A percentile compares a stretch with the other conserved stretches of the same genome.
Evolutionary conservation across 2,329 filamentous ascomycete genomes (phyloP).

Genomic region (Hypoxylon sp.): DNA sequence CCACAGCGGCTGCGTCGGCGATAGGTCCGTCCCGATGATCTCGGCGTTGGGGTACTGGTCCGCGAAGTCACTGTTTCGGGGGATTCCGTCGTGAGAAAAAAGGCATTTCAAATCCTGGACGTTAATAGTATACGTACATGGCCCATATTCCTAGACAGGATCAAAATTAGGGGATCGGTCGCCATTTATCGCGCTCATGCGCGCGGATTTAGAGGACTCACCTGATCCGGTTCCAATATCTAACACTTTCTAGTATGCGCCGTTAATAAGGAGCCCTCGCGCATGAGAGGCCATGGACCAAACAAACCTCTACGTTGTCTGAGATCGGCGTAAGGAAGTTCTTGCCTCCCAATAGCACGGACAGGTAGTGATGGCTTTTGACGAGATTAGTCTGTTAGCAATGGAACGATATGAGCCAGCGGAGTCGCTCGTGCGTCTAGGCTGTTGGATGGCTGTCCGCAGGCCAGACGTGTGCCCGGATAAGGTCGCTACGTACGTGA

Average conservation of each 20-base stretch:
- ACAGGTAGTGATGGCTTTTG: slow-evolving; percentile 43
- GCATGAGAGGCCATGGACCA: not conserved
- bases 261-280: not conserved
- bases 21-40: slow-evolving; percentile 64
- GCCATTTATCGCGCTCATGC: not conserved
- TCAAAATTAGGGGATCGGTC: slow-evolving; percentile 11
- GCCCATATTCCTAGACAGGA: slow-evolving; percentile 46
- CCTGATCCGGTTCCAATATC: slow-evolving; percentile 50
- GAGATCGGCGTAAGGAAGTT: slow-evolving; percentile 46
- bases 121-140: slow-evolving; percentile 37
- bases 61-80: slow-evolving; percentile 54
- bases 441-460: too few species aligned
- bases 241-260: slow-evolving; percentile 41
- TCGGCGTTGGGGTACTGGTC: slow-evolving; percentile 54
- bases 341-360: slow-evolving; percentile 42
- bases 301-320: slow-evolving; percentile 41
- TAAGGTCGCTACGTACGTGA: slow-evolving; percentile 26
- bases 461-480: not conserved
- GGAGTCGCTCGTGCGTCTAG: not conserved
- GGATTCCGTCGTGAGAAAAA: not conserved
- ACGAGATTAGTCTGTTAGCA: slow-evolving; percentile 5
- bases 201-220: slow-evolving; percentile 15
- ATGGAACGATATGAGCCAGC: not conserved
- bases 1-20: slow-evolving; percentile 64
- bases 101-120: not conserved